phyloP scores from a whole-genome alignment of 208 protist genomes.

The Porcisia hertigi region DNA sequence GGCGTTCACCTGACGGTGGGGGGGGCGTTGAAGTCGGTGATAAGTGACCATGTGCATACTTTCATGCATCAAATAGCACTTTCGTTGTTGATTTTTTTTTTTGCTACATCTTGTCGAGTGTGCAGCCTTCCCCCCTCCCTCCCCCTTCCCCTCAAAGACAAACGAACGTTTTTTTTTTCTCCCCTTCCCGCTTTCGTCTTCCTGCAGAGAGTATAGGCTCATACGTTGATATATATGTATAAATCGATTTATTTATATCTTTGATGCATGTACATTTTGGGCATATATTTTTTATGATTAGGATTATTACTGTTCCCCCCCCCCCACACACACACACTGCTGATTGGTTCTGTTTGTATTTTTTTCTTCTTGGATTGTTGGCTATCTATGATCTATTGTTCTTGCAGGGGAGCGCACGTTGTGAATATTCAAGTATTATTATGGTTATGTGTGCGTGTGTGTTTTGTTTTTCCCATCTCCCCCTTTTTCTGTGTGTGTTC shows the following conservation, averaged over 20 bases:
- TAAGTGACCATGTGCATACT: not conserved
- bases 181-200: not conserved
- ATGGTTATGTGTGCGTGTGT: not conserved
- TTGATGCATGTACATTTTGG: no score
- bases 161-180: not conserved
- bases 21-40: not conserved
- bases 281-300: no score
- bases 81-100: not conserved
- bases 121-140: not conserved
- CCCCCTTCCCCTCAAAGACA: not conserved
- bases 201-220: no score
- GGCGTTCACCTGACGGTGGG: not conserved
- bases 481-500: not conserved
- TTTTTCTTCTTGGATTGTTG: not conserved
- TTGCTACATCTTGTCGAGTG: not conserved
- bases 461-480: conserved; percentile 1
- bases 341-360: not conserved
- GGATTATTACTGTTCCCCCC: no score
- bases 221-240: no score
- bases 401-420: not conserved
- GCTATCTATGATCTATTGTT: not conserved
- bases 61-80: not conserved
- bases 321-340: no score
- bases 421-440: no score
- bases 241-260: no score